Evolutionary conservation across 257 asterid species (phyloP).

Genomic region (Thymus mandschuricus): DNA sequence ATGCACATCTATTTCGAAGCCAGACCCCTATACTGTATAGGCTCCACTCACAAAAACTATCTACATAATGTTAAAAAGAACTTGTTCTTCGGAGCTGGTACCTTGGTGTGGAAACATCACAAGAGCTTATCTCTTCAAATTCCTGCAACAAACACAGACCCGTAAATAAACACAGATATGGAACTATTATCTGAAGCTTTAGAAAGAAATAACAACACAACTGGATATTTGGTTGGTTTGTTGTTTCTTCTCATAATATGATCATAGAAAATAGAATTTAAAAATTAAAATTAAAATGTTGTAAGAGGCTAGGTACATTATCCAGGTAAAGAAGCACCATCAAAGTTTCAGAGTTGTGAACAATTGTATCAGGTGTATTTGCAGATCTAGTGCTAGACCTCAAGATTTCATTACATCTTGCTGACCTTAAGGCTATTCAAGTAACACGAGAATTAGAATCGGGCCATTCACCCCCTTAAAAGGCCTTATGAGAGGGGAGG

Average conservation of each 20-base stretch:
- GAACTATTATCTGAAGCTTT: slow-evolving; percentile 1
- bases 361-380: too few relatives aligned
- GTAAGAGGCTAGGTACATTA: background rate
- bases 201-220: background rate
- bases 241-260: too few relatives aligned
- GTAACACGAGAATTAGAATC: background rate
- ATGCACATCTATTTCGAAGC: slow-evolving; percentile 4
- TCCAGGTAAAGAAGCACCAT: background rate
- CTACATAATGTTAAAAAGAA: slow-evolving; percentile 48
- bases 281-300: background rate
- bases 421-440: too few relatives aligned
- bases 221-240: too few relatives aligned
- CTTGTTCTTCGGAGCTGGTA: slow-evolving; percentile 80
- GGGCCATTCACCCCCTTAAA: too few relatives aligned
- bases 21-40: background rate
- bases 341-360: too few relatives aligned
- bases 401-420: too few relatives aligned
- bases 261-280: background rate
- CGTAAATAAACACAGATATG: background rate
- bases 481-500: too few relatives aligned
- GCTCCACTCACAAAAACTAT: slow-evolving; percentile 26
- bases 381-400: too few relatives aligned
- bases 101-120: slow-evolving; percentile 50
- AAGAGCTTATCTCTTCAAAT: slow-evolving; percentile 42
- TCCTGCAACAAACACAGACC: slow-evolving; percentile 49